A percentile compares a stretch with the other conserved stretches of the same genome.
Conservation (phyloP, 2,329 filamentous ascomycete genomes). For the Didymella segeticola region DNA sequence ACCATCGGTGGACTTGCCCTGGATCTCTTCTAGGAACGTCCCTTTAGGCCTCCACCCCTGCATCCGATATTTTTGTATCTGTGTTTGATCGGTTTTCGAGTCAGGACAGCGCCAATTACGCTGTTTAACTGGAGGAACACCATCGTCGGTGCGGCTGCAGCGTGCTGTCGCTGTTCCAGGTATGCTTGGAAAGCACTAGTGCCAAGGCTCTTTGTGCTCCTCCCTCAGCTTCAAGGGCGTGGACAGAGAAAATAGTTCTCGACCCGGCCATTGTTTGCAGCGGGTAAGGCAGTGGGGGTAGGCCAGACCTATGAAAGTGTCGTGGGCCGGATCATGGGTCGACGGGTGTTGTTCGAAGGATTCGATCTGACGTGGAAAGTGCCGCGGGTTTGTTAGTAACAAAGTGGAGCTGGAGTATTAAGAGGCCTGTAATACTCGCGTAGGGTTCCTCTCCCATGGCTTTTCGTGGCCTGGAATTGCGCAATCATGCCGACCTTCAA, state of each 20-base stretch:
- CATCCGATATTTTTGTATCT: neutral
- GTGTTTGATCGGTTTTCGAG: neutral
- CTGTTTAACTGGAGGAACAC: neutral
- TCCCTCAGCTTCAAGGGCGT: neutral
- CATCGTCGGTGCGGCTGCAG: conserved; percentile 10
- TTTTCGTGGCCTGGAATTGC: neutral
- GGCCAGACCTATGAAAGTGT: neutral
- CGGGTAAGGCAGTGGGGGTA: neutral
- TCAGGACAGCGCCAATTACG: neutral
- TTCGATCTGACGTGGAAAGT: conserved; percentile 10
- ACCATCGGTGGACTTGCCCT: conserved; percentile 24
- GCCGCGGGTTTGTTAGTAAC: conserved; percentile 10
- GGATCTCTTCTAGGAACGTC: conserved; percentile 1
- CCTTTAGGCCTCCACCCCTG: neutral
- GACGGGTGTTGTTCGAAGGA: conserved; percentile 7
- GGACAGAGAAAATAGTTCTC: neutral
- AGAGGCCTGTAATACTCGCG: conserved; percentile 1
- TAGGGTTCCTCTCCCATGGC: neutral
- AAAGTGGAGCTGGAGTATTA: conserved; percentile 9
- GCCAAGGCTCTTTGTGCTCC: conserved; percentile 1
- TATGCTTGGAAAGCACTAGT: conserved; percentile 15
- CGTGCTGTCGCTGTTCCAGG: conserved; percentile 13
- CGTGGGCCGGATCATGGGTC: neutral
- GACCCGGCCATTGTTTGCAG: neutral
- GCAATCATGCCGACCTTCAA: neutral